Percentiles rank a stretch among this genome's conserved stretches.
These are phyloP conservation scores for Neonectria ditissima DNA, from an alignment of 2,329 filamentous ascomycete species.

Conservation along the genomic window DNA sequence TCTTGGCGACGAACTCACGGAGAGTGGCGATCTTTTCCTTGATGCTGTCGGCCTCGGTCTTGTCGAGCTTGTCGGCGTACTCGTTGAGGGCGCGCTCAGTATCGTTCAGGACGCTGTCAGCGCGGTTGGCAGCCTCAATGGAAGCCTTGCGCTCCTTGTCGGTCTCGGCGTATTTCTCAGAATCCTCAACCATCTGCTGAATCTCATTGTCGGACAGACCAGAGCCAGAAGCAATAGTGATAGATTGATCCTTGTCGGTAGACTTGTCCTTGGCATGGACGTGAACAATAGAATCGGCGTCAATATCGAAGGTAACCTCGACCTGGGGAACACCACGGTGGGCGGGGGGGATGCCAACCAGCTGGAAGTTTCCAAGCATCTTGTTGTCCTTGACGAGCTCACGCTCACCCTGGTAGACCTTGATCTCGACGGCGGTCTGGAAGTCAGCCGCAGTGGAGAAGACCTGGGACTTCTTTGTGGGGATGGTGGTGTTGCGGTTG, in stretches of 20 bases:
- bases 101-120: slow-evolving; percentile 95
- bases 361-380: slow-evolving; percentile 98
- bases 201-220: slow-evolving; percentile 96
- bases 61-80: slow-evolving; percentile 95
- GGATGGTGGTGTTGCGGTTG: slow-evolving; percentile 99
- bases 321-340: slow-evolving; percentile 97
- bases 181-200: slow-evolving; percentile 96
- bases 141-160: slow-evolving; percentile 97
- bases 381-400: slow-evolving; percentile 99
- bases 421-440: slow-evolving; percentile 99
- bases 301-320: slow-evolving; percentile 98
- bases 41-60: slow-evolving; percentile 92
- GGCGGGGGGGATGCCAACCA: slow-evolving; percentile 94
- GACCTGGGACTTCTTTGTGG: slow-evolving; percentile 98
- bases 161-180: slow-evolving; percentile 93
- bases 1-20: slow-evolving; percentile 92
- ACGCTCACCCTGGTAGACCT: slow-evolving; percentile 99
- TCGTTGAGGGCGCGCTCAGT: slow-evolving; percentile 99
- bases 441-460: slow-evolving; percentile 98
- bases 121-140: slow-evolving; percentile 97
- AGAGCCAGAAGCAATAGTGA: slow-evolving; percentile 97
- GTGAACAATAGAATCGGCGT: slow-evolving; percentile 97
- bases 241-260: slow-evolving; percentile 99
- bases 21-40: slow-evolving; percentile 90
- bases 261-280: slow-evolving; percentile 99